These are phyloP conservation scores for Exophiala sp. DNA, from an alignment of 2,329 filamentous ascomycete species.

Conservation along the genomic window DNA sequence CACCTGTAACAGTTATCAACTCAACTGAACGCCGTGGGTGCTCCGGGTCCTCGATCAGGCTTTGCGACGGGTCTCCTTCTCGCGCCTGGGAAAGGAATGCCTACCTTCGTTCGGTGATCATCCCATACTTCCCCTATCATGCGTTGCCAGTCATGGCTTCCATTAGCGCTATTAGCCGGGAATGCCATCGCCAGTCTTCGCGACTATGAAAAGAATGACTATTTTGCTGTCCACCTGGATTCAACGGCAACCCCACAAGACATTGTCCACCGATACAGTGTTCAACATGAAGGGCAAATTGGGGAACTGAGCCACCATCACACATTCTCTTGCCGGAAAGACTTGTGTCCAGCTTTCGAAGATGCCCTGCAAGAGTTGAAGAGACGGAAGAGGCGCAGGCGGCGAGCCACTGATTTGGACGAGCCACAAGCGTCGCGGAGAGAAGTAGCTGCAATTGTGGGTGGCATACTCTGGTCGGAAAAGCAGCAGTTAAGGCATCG, in stretches of 20 bases:
- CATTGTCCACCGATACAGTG: constrained; percentile 68
- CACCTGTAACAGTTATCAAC: background rate
- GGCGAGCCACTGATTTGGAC: background rate
- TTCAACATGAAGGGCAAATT: constrained; percentile 76
- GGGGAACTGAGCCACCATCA: constrained; percentile 77
- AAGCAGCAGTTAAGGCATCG: constrained; percentile 67
- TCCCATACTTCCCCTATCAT: constrained; percentile 12
- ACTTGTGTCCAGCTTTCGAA: constrained; percentile 54
- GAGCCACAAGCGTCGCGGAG: background rate
- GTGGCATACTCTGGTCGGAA: constrained; percentile 71
- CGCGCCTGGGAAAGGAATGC: constrained; percentile 8
- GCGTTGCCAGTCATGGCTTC: constrained; percentile 34
- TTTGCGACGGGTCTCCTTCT: background rate
- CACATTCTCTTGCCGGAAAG: constrained; percentile 69
- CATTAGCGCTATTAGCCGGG: constrained; percentile 51
- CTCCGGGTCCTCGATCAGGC: background rate
- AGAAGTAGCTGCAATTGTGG: constrained; percentile 55
- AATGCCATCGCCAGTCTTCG: constrained; percentile 45
- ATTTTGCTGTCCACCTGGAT: constrained; percentile 86
- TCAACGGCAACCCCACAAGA: constrained; percentile 61
- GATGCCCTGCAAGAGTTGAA: constrained; percentile 51
- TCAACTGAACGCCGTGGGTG: background rate
- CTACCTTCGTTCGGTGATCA: constrained; percentile 1
- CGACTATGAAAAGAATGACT: constrained; percentile 78
- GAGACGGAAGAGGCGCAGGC: constrained; percentile 40